Evolutionary conservation across 768 basidiomycete species (phyloP).

Genomic region (Cantharellus anzutake): DNA sequence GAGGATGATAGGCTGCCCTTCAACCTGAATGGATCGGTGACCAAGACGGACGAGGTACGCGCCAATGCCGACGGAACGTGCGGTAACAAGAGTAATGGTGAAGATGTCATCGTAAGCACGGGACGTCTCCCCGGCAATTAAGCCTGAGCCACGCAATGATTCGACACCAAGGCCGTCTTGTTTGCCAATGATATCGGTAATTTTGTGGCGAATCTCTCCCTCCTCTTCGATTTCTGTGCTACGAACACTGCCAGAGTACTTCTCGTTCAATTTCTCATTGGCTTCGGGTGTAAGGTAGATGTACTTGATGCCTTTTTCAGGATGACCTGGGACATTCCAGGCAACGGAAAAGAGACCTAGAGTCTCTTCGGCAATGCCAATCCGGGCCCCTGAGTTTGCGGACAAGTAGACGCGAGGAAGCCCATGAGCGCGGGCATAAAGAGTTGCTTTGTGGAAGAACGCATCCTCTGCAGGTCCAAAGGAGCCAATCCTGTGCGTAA

Average conservation of each 20-base stretch:
- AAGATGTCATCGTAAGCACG: slow-evolving; percentile 99
- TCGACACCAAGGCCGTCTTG: slow-evolving; percentile 97
- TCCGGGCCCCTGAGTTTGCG: slow-evolving; percentile 95
- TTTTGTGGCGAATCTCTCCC: slow-evolving; percentile 80
- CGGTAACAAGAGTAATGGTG: slow-evolving; percentile 96
- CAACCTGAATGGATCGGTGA: slow-evolving; percentile 94
- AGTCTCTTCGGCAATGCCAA: slow-evolving; percentile 88
- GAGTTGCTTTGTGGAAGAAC: slow-evolving; percentile 88
- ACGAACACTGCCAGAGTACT: slow-evolving; percentile 56
- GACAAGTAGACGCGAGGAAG: slow-evolving; percentile 94
- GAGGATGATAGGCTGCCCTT: slow-evolving; percentile 97
- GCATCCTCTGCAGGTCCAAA: slow-evolving; percentile 93
- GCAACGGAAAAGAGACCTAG: slow-evolving; percentile 76
- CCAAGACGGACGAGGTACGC: slow-evolving; percentile 97
- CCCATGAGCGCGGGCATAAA: slow-evolving; percentile 76
- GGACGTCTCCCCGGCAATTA: slow-evolving; percentile 96
- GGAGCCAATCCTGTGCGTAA: slow-evolving; percentile 96
- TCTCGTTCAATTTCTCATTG: slow-evolving; percentile 74
- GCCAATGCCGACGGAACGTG: slow-evolving; percentile 96
- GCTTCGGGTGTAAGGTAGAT: slow-evolving; percentile 90
- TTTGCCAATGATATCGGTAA: slow-evolving; percentile 92
- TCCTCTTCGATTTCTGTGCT: slow-evolving; percentile 70
- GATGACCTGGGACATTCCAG: slow-evolving; percentile 64
- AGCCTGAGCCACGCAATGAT: slow-evolving; percentile 85
- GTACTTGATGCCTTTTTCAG: slow-evolving; percentile 92